Base-by-base conservation (phyloP, 208 protist genomes). In the Crithidia thermophila region DNA sequence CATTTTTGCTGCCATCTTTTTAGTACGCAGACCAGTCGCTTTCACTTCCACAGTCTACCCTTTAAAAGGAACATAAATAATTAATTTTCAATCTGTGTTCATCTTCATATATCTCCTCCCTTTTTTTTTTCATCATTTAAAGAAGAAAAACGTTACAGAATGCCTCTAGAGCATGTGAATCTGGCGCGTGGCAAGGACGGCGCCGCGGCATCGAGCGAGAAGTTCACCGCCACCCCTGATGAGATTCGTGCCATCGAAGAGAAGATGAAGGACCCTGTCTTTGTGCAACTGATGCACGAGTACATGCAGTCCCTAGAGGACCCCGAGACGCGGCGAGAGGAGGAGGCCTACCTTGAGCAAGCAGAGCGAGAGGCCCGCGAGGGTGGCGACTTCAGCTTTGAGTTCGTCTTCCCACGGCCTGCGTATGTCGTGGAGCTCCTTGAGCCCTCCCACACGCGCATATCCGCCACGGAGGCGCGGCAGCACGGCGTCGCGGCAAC, bases 261-360 rank as follows among this genome's bases (percentile, higher is more conserved):
- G 25, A 89, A 87, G 43, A 94, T 97, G 90, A 87, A 94, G 70
- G 90, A 97, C 58, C 93, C 93, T n/a, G 79, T 84, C 33, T 97
- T 97, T 60, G 68, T 89, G 23, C 70, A 94, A 63, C 79, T 97
- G 18, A 88, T 94, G 73, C 79, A 88, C 30, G 90, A 95, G 33
- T 97, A 97, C 79, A 94, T 95, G 87, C 62, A 86, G 27, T 85
- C 84, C 18, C 87, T 97, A 40, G 66, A 84, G 46, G 93, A 97
- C 68, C 93, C 93, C 3, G 85, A 94, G 50, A 92, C 86, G 10
- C 87, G 85, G 4, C 64, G 76, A 2, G 90, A 97, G 74, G 90
- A 97, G 78, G 88, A 97, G 82, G 90, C 78, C 2, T 97, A 97
- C 71, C 67, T 97, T 1, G 75, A 80, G 69, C 90, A 97, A 72